Evolutionary conservation across 352 stramenopile genomes (phyloP).

Genomic region (Globisporangium nodosum): DNA sequence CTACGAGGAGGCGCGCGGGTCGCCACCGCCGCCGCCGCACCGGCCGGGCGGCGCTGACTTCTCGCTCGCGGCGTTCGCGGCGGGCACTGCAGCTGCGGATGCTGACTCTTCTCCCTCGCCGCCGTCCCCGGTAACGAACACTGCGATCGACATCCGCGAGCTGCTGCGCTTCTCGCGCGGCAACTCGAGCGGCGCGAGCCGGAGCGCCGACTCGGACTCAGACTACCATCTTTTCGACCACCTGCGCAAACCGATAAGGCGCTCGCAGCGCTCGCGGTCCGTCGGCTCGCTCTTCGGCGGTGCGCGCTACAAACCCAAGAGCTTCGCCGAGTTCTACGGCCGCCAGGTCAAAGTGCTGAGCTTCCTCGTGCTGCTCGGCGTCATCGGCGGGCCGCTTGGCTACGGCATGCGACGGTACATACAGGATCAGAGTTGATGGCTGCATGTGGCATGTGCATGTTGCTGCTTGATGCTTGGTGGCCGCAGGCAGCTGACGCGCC

Average conservation of each 20-base stretch:
- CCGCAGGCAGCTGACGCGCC: background rate
- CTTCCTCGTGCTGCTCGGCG: conserved; percentile 75
- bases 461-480: background rate
- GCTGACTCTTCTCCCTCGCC: background rate
- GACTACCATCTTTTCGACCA: conserved; percentile 27
- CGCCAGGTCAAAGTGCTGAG: conserved; percentile 62
- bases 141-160: conserved; percentile 13
- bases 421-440: background rate
- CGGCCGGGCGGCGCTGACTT: background rate
- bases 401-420: conserved; percentile 49
- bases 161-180: conserved; percentile 13
- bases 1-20: conserved; percentile 30
- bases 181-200: conserved; percentile 11
- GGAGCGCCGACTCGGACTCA: conserved; percentile 15
- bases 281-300: conserved; percentile 62
- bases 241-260: conserved; percentile 8
- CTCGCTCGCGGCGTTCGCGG: conserved; percentile 16
- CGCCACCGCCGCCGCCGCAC: background rate
- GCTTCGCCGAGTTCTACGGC: conserved; percentile 41
- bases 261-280: conserved; percentile 41
- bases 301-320: conserved; percentile 29
- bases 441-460: background rate
- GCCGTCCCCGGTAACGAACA: background rate
- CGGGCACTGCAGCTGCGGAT: background rate
- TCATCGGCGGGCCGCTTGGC: conserved; percentile 74